Evolutionary conservation across 2,329 filamentous ascomycete genomes (phyloP).

Genomic region (Ploettnerulaceae sp.): DNA sequence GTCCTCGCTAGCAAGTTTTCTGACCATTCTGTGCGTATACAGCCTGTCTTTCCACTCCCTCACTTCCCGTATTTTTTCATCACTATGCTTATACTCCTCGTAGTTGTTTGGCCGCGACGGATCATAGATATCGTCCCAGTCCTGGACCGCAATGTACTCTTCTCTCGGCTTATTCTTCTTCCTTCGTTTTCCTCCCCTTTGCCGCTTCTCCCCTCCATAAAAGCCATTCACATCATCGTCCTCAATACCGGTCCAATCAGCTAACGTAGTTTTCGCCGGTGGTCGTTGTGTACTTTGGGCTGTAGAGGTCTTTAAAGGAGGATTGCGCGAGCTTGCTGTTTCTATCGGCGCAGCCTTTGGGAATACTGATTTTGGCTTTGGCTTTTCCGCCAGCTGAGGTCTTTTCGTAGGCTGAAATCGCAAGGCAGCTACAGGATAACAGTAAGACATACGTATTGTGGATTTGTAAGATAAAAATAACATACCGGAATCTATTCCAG

Average conservation of each 20-base stretch:
- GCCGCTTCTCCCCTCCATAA: conserved; percentile 57
- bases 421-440: conserved; percentile 50
- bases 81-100: conserved; percentile 77
- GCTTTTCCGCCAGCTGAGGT: conserved; percentile 59
- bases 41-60: conserved; percentile 81
- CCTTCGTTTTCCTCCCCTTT: conserved; percentile 60
- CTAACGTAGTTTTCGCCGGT: conserved; percentile 62
- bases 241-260: conserved; percentile 77
- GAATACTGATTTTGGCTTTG: conserved; percentile 58
- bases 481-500: conserved; percentile 53
- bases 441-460: conserved; percentile 43
- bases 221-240: conserved; percentile 70
- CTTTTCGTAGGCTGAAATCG: conserved; percentile 85
- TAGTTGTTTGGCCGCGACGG: conserved; percentile 77
- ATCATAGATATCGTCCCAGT: conserved; percentile 93
- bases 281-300: conserved; percentile 36
- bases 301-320: conserved; percentile 31
- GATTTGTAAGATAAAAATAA: conserved; percentile 29
- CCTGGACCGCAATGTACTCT: conserved; percentile 54
- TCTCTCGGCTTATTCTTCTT: conserved; percentile 72
- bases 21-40: conserved; percentile 61
- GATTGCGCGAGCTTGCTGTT: conserved; percentile 23
- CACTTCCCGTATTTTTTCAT: conserved; percentile 75
- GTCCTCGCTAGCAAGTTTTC: conserved; percentile 42
- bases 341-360: conserved; percentile 40